Evolutionary conservation across 352 stramenopile genomes (phyloP).

Genomic region (Phytophthora macrochlamydospora): DNA sequence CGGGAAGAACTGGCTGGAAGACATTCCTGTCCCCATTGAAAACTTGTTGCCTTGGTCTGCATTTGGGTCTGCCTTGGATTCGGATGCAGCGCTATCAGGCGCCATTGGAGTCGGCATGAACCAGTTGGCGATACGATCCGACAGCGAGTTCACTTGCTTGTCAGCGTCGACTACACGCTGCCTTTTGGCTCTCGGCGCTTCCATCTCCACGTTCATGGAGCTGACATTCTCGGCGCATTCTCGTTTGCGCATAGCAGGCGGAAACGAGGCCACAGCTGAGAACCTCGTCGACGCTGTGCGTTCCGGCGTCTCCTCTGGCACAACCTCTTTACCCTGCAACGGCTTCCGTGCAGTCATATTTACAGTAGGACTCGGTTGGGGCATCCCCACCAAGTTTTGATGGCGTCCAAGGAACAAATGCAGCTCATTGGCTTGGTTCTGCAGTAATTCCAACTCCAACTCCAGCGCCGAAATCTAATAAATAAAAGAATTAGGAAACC

Average conservation of each 20-base stretch:
- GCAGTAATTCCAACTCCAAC: constrained; percentile 56
- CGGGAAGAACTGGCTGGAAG: constrained; percentile 36
- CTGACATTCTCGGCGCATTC: constrained; percentile 34
- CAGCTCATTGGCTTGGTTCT: constrained; percentile 69
- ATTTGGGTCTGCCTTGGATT: constrained; percentile 12
- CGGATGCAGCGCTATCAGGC: constrained; percentile 5
- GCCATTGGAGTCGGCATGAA: constrained; percentile 39
- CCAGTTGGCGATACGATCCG: constrained; percentile 63
- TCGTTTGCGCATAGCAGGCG: constrained; percentile 36
- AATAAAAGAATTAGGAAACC: constrained; percentile 3
- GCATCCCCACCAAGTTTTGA: constrained; percentile 34
- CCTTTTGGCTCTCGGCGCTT: constrained; percentile 41
- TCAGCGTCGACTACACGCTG: constrained; percentile 43
- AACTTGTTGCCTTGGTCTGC: constrained; percentile 6
- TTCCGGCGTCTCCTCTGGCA: constrained; percentile 28
- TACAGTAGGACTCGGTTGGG: constrained; percentile 6
- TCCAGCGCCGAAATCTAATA: constrained; percentile 56
- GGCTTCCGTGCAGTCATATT: constrained; percentile 19
- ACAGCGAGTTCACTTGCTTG: constrained; percentile 48
- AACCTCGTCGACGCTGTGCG: constrained; percentile 44
- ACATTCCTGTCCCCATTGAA: constrained; percentile 14
- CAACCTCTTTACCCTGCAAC: constrained; percentile 53
- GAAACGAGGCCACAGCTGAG: constrained; percentile 46
- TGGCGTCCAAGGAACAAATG: constrained; percentile 58
- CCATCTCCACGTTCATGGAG: constrained; percentile 26